Conservation (phyloP, 1,139 yeast species). For the Yamadazyma siamensis region DNA sequence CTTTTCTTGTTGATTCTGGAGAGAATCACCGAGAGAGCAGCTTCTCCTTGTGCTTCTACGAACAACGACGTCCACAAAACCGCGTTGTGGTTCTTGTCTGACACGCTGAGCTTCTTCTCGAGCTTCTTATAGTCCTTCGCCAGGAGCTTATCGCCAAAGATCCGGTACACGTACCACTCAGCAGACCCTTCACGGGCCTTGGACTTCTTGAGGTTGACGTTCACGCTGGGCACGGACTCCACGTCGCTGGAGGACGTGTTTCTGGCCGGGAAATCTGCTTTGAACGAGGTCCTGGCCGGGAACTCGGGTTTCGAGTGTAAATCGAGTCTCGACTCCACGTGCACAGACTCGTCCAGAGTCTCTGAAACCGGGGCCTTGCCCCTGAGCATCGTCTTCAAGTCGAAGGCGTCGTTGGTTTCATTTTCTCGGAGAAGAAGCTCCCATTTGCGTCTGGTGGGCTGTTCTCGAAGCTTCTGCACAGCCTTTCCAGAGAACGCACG, state of each 20-base stretch:
- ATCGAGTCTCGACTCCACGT: neutral
- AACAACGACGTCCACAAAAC: constrained; percentile 33
- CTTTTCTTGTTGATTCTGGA: constrained; percentile 40
- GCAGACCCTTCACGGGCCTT: constrained; percentile 36
- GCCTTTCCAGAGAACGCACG: constrained; percentile 39
- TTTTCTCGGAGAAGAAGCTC: constrained; percentile 42
- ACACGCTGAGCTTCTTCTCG: constrained; percentile 29
- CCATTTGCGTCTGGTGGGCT: constrained; percentile 41
- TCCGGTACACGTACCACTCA: constrained; percentile 40
- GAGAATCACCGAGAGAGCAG: constrained; percentile 41
- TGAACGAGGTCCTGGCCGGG: neutral
- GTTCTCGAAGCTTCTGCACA: constrained; percentile 26
- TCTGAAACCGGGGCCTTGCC: constrained; percentile 2
- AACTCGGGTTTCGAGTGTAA: neutral
- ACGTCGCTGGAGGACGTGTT: constrained; percentile 6
- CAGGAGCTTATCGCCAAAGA: constrained; percentile 33
- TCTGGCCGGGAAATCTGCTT: neutral
- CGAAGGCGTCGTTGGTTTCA: constrained; percentile 37
- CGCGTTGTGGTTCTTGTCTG: constrained; percentile 16
- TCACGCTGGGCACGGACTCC: constrained; percentile 4
- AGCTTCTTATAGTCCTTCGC: constrained; percentile 34
- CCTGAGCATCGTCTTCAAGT: constrained; percentile 20
- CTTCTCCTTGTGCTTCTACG: constrained; percentile 41
- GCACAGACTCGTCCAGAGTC: constrained; percentile 1
- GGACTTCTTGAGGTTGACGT: constrained; percentile 1